Base-by-base conservation (phyloP, 352 stramenopile species). In the Globisporangium lucens region DNA sequence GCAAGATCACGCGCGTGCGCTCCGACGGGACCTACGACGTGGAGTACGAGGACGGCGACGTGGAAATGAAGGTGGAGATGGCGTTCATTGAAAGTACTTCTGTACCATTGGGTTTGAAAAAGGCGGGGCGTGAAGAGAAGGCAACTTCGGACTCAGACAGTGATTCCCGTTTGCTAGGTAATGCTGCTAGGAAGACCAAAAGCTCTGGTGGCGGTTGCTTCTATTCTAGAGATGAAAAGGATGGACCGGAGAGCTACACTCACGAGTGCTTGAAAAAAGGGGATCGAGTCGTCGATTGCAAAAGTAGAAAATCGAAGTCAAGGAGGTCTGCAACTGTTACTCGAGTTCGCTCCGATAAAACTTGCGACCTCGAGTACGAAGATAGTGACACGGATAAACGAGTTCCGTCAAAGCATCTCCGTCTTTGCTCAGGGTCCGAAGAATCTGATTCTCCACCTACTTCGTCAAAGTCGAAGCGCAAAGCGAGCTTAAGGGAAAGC, bases 1-100 rank as follows among this genome's bases (percentile, higher is more conserved):
- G 87, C 2, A 85, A 83, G 70, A 87, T 96, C 55, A 66, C 57
- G 0, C 73, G 85, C 10, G 79, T 80, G 24, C 74, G 84, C 27
- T 74, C 75, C 2, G 83, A 96, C 66, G 87, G 80, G 0, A 89
- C 79, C 0, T 90, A 81, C 60, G 85, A 93, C 64, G 71, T 91
- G 56, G 69, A 82, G 27, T 91, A 90, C 60, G 72, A 87, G 3
- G 85, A 91, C 27, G 81, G 81, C 9, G 81, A 91, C 57, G 72
- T 76, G 6, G 78, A 83, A 13, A 71, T 73, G 51, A 68, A 72
- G 3, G 78, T 86, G 6, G 65, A 80, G 29, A 46, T 57, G 46
- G 46, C 67, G 8, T 71, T 61, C 1, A 82, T 86, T 12, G 17
- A 51, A 22, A 22, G 17, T 0, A 8, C 1, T 22, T n/a, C 17